phyloP scores from a whole-genome alignment of 139 green algal genomes.

The Coelastrella sp. region DNA sequence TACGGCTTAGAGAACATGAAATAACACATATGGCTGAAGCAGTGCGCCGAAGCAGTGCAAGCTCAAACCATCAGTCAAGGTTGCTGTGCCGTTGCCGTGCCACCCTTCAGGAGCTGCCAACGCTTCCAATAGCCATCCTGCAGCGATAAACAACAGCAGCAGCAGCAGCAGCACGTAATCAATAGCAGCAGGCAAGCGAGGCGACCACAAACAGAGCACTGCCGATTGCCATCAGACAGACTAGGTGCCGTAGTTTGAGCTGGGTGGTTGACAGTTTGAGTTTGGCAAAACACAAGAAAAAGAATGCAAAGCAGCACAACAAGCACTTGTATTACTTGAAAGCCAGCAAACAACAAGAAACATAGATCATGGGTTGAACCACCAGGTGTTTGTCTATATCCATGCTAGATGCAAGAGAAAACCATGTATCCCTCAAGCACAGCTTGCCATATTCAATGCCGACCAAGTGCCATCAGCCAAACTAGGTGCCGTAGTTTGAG shows the following conservation, averaged over 20 bases:
- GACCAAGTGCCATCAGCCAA: conserved; percentile 76
- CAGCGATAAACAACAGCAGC: not conserved
- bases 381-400: no score
- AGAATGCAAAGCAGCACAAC: no score
- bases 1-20: no score
- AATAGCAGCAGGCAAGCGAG: no score
- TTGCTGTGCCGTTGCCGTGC: not conserved
- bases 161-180: no score
- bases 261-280: no score
- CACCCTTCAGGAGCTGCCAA: conserved; percentile 74
- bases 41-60: no score
- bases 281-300: no score
- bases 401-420: not conserved
- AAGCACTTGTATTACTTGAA: no score
- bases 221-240: conserved; percentile 72
- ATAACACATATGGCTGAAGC: no score
- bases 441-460: conserved; percentile 45
- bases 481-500: not conserved
- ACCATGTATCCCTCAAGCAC: not conserved
- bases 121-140: conserved; percentile 86
- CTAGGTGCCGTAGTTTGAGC: not conserved
- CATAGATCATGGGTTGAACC: not conserved
- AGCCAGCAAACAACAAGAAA: not conserved
- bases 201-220: no score
- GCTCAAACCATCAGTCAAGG: no score